Conservation (phyloP, 257 asterid species). For the Solanum stenotomum region DNA sequence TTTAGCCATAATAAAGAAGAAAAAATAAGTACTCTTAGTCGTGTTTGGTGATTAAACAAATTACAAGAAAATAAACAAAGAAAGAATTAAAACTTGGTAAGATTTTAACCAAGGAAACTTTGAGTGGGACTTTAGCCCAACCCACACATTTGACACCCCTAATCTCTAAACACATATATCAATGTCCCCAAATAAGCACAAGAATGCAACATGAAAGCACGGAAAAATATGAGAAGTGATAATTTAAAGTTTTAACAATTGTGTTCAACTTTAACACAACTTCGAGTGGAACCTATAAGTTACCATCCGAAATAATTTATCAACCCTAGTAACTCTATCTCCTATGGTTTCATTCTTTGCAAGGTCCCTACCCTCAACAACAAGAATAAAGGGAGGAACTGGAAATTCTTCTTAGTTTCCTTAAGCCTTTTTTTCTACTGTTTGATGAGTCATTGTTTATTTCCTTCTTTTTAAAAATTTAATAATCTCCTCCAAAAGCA, state of each 20-base stretch:
- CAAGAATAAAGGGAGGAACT: neutral
- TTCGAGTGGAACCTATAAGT: neutral
- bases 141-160: neutral
- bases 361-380: neutral
- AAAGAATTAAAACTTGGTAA: neutral
- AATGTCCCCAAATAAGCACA: neutral
- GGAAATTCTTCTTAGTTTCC: neutral
- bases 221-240: neutral
- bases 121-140: neutral
- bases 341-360: neutral
- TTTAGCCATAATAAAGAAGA: neutral
- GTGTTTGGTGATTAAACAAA: neutral
- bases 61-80: neutral
- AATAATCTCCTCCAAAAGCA: neutral
- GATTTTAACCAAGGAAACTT: neutral
- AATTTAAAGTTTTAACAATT: neutral
- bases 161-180: neutral
- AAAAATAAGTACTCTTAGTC: neutral
- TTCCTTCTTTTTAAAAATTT: neutral
- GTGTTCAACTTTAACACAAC: neutral
- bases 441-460: neutral
- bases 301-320: neutral
- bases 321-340: neutral
- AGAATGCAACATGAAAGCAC: neutral
- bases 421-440: neutral